Percentiles rank a stretch among this genome's conserved stretches.
Evolutionary conservation across 2,329 filamentous ascomycete genomes (phyloP).

Genomic region (Penicillium expansum): DNA sequence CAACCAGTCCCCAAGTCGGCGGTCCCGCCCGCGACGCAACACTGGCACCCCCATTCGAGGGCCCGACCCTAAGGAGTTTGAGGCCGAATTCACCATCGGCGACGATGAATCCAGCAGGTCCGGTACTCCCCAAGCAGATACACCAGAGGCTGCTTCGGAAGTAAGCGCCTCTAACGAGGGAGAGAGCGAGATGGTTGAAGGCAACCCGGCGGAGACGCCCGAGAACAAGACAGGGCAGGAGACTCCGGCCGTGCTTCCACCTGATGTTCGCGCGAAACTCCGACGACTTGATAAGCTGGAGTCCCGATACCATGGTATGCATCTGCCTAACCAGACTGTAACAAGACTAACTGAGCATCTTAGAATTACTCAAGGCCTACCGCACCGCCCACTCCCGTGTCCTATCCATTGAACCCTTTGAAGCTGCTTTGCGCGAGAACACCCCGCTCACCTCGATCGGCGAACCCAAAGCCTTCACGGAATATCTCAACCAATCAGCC

Average conservation of each 20-base stretch:
- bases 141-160: conserved; percentile 34
- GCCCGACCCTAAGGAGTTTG: conserved; percentile 84
- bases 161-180: conserved; percentile 13
- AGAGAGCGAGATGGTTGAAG: conserved; percentile 24
- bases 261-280: conserved; percentile 72
- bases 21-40: conserved; percentile 36
- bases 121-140: conserved; percentile 56
- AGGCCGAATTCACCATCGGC: conserved; percentile 80
- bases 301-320: conserved; percentile 74
- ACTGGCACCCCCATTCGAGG: conserved; percentile 51
- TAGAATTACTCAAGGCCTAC: conserved; percentile 88
- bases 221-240: conserved; percentile 23
- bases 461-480: conserved; percentile 78
- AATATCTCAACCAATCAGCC: conserved; percentile 85
- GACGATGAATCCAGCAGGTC: conserved; percentile 66
- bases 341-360: conserved; percentile 8
- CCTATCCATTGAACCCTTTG: conserved; percentile 86
- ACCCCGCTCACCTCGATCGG: conserved; percentile 86
- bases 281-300: conserved; percentile 89
- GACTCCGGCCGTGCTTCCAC: conserved; percentile 58
- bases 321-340: conserved; percentile 1
- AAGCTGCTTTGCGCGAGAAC: conserved; percentile 84
- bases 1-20: conserved; percentile 30
- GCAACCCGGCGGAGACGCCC: conserved; percentile 18
- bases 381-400: conserved; percentile 84